Conservation (phyloP, 2,329 filamentous ascomycete species). For the Elsinoe ampelina region DNA sequence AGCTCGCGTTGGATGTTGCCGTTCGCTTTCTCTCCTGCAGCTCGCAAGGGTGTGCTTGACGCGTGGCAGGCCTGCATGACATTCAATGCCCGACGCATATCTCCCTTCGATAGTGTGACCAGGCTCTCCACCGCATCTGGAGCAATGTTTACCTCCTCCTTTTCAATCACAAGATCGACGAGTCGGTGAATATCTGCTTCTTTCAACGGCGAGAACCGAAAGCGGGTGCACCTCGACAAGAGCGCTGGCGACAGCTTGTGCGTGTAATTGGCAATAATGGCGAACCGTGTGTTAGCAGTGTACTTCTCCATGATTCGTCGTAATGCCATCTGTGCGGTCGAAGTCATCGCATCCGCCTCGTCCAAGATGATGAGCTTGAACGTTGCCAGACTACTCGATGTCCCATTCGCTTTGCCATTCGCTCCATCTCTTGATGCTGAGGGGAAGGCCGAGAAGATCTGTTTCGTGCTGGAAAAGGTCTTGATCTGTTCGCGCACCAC, state of each 20-base stretch:
- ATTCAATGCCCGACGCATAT: constrained; percentile 91
- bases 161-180: constrained; percentile 81
- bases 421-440: constrained; percentile 25
- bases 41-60: constrained; percentile 58
- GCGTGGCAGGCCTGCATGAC: constrained; percentile 95
- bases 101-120: constrained; percentile 80
- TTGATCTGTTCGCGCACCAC: constrained; percentile 99
- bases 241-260: constrained; percentile 93
- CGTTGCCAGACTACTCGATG: constrained; percentile 49
- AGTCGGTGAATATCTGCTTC: constrained; percentile 74
- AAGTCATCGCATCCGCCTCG: constrained; percentile 99
- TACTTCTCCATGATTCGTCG: constrained; percentile 99
- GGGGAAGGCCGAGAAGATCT: constrained; percentile 71
- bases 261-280: constrained; percentile 97
- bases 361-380: constrained; percentile 97
- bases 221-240: constrained; percentile 85
- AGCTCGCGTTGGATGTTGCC: constrained; percentile 65
- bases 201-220: constrained; percentile 89
- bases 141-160: constrained; percentile 77
- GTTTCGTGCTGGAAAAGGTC: constrained; percentile 95
- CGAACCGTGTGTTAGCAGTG: constrained; percentile 94
- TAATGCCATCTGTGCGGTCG: constrained; percentile 93
- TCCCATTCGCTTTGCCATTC: constrained; percentile 32
- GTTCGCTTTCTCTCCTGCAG: constrained; percentile 40
- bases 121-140: constrained; percentile 72